Base-by-base conservation (phyloP, 306 rosid genomes). In the Vachellia collinsii region DNA sequence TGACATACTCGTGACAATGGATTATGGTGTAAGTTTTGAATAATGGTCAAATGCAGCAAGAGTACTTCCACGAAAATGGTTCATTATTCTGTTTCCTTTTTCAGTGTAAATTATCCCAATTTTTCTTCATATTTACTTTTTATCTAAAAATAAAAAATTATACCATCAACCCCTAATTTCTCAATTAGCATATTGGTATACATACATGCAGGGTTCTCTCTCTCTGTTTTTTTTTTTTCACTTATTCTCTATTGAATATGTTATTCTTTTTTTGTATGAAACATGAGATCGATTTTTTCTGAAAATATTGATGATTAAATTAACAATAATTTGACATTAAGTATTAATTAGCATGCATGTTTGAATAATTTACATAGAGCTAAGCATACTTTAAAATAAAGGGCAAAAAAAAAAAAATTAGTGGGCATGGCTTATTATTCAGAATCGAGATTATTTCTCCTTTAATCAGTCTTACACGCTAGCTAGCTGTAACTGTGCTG, bases 311-410 rank as follows among this genome's bases (percentile, higher is more conserved):
- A 54, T 22, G 10, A 58, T 59, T 11, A 3, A 12, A 10, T 11
- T 61, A 23, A 25, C 25, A 20, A 1, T 58, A 39, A 16, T 43
- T 48, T 78, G 70, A 82, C 8, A 2, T 0, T 53, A 6, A 19
- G 17, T 7, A 50, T 6, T 16, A 77, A 77, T 6, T n/a, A 50
- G 10, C 16, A 81, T 78, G 70, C 16, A 75, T 76, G 62, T 76
- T 74, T 70, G 81, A 79, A 66, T 84, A 11, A 56, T 8, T 20
- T 20, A 82, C 36, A 51, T 70, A 72, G 38, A 71, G 54, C 78
- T 79, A 29, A 29, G 34, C 34, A 79, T 87, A 85, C 80, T 84
- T 79, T 66, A 81, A 84, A 67, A 72, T 87, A 84, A 82, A 82
- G 74, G 42, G n/a, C n/a, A n/a, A n/a, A n/a, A n/a, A n/a, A 8